phyloP scores from a whole-genome alignment of 371 early-diverging fungal species.

The Conidiobolus incongruus region DNA sequence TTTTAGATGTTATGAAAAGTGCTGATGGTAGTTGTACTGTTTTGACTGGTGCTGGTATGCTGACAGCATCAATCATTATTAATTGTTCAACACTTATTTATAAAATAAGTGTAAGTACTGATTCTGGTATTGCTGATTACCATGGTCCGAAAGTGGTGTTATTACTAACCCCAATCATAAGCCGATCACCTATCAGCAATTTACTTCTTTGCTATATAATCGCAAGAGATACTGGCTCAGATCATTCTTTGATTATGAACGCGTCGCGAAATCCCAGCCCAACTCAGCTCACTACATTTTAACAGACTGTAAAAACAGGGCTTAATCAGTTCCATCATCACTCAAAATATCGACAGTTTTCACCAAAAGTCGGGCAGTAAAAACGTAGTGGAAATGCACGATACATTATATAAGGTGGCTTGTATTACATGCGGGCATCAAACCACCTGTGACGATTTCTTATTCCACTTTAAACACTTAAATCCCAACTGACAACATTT shows the following conservation, averaged over 20 bases:
- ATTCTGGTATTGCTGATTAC: conserved; percentile 74
- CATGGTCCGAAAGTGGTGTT: conserved; percentile 57
- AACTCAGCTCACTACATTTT: conserved; percentile 46
- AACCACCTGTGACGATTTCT: conserved; percentile 29
- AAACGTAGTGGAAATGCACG: conserved; percentile 57
- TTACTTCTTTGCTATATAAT: conserved; percentile 24
- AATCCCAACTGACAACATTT: conserved; percentile 47
- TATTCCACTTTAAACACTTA: conserved; percentile 26
- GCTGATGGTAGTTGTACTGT: no score
- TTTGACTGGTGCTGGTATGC: no score
- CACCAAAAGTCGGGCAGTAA: conserved; percentile 32
- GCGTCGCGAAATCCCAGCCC: conserved; percentile 35
- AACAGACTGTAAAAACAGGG: conserved; percentile 18
- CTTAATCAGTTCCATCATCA: conserved; percentile 30
- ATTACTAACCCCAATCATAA: conserved; percentile 49
- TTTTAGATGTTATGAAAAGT: no score
- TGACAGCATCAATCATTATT: background rate
- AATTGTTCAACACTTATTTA: background rate
- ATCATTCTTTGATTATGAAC: conserved; percentile 58
- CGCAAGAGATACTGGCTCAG: conserved; percentile 83
- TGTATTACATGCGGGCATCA: conserved; percentile 41
- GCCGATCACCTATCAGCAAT: conserved; percentile 55
- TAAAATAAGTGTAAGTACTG: conserved; percentile 47
- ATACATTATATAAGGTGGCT: conserved; percentile 41
- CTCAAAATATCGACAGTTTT: conserved; percentile 82